Percentiles rank a stretch among this genome's conserved stretches.
Conservation (phyloP, 768 basidiomycete species). For the Lactarius quietus region DNA sequence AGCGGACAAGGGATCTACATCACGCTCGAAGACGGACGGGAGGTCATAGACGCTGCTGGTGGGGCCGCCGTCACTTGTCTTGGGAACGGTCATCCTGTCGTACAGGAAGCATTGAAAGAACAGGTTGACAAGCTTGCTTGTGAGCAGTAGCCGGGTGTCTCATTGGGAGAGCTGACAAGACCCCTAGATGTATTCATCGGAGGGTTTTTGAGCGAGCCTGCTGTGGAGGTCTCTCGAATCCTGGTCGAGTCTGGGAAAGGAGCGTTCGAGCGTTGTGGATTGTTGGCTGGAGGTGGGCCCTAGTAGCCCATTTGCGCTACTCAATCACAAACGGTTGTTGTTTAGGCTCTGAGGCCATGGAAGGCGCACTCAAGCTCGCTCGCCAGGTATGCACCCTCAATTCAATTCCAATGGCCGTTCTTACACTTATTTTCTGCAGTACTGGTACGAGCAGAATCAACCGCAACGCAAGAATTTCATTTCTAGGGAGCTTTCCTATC, state of each 20-base stretch:
- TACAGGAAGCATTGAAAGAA: conserved; percentile 70
- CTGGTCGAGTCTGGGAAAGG: conserved; percentile 66
- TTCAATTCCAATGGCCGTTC: background rate
- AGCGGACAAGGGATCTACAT: conserved; percentile 67
- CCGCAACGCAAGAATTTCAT: conserved; percentile 74
- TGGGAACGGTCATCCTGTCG: conserved; percentile 69
- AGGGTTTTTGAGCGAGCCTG: conserved; percentile 77
- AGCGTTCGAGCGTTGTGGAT: conserved; percentile 67
- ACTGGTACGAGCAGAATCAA: conserved; percentile 67
- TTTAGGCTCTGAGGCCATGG: conserved; percentile 86
- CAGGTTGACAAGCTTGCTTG: conserved; percentile 77
- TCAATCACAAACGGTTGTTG: background rate
- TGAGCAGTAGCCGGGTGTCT: conserved; percentile 35
- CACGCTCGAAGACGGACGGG: conserved; percentile 63
- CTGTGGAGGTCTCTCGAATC: conserved; percentile 70
- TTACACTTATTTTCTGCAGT: conserved; percentile 40
- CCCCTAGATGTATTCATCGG: conserved; percentile 78
- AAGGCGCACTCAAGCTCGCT: conserved; percentile 76
- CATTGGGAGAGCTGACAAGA: background rate
- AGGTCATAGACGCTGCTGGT: conserved; percentile 74
- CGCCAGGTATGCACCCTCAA: conserved; percentile 52
- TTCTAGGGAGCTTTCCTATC: conserved; percentile 72
- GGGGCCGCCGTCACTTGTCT: conserved; percentile 83
- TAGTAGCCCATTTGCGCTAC: background rate
- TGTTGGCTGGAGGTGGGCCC: conserved; percentile 69